Conservation (phyloP, 2,329 filamentous ascomycete species). For the Cryphonectria carpinicola region DNA sequence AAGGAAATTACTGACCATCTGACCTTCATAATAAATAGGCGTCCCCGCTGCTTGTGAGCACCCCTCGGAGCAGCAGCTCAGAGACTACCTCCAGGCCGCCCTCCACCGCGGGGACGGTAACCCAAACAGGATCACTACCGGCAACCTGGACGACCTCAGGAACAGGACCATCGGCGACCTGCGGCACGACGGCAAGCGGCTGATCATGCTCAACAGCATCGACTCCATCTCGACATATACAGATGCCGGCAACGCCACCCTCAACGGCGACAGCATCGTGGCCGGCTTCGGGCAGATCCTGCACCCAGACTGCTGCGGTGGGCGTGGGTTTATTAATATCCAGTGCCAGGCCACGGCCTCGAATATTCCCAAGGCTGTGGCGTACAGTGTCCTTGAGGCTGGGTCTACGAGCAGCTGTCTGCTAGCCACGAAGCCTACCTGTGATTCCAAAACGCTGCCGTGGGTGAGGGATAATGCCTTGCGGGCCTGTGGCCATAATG, state of each 20-base stretch:
- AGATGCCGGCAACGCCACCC: conserved; percentile 46
- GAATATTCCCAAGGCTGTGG: conserved; percentile 51
- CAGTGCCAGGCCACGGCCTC: conserved; percentile 58
- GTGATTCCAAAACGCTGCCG: conserved; percentile 52
- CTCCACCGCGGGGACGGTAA: conserved; percentile 36
- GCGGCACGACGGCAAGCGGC: conserved; percentile 40
- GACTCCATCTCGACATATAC: conserved; percentile 47
- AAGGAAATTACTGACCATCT: too few relatives aligned
- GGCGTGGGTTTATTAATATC: conserved; percentile 45
- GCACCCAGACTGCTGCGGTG: conserved; percentile 37
- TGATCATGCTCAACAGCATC: conserved; percentile 43
- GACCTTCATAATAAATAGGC: conserved; percentile 33
- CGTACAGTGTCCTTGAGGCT: conserved; percentile 48
- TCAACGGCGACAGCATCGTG: conserved; percentile 44
- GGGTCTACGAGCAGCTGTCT: conserved; percentile 50
- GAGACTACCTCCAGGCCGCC: conserved; percentile 42
- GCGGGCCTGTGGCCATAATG: conserved; percentile 41
- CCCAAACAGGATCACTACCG: conserved; percentile 33
- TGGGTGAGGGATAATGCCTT: conserved; percentile 48
- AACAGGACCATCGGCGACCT: conserved; percentile 40
- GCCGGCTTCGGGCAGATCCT: conserved; percentile 41
- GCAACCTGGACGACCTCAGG: conserved; percentile 41
- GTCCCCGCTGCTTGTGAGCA: conserved; percentile 50
- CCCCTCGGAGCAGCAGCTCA: conserved; percentile 46
- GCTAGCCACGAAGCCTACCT: conserved; percentile 52